Evolutionary conservation across 805 yeast genomes (phyloP), one percentile per base, ranked within the genome.

Genomic region (Candida ovalis): DNA sequence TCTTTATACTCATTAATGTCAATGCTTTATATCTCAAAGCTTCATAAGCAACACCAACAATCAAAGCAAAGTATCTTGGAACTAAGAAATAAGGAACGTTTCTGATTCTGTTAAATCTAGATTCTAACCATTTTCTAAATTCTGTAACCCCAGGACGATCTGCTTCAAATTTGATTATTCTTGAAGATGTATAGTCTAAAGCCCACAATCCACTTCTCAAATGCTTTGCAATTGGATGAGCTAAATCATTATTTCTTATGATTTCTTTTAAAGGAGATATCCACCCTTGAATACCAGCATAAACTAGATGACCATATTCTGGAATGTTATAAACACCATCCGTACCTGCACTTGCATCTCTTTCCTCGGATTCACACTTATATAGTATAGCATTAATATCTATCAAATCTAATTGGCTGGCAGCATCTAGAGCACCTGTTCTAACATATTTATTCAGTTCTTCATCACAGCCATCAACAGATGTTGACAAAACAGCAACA

Each of bases 201-300:
- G 98, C 95, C 99, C 99, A 92, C 35, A 72, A 66, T 1, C 98
- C 98, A 17, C 76, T 73, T 57, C 98, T 75, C 52, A 92, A 71
- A 63, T 92, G 94, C 42, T 81, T 78, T 51, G 94, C 82, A 23
- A 91, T 54, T 0, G 97, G 91, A 61, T 88, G 96, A 0, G 91
- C 94, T 24, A 92, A 73, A 55, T 91, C 82, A 60, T 92, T 92
- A 37, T 71, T 68, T 61, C 74, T 72, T 22, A 90, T 82, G 2
- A 89, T 77, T 25, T 71, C 63, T 48, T 79, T 75, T 54, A 92
- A 66, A 1, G 82, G 84, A 0, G 88, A 73, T 41, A 82, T 78
- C 96, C 96, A 92, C 1, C 99, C 98, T 65, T 89, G 95, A 21
- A 94, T 70, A 10, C 99, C 99, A 37, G 96, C 91, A 66, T 88